These are phyloP conservation scores for Pseudohalonectria lignicola DNA, from an alignment of 2,329 filamentous ascomycete genomes.

Conservation along the genomic window DNA sequence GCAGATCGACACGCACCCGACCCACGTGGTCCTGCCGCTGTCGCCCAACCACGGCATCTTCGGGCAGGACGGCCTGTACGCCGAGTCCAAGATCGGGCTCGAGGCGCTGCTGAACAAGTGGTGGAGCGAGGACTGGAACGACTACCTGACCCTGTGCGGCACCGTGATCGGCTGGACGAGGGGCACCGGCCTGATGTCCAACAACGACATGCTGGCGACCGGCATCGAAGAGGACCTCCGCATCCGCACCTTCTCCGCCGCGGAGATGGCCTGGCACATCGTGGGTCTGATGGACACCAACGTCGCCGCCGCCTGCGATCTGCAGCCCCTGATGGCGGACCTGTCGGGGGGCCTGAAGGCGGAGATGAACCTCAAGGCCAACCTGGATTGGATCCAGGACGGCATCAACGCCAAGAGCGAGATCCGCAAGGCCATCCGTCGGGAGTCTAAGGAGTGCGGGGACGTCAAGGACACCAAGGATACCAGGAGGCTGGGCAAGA, in stretches of 20 bases:
- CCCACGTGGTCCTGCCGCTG: conserved; percentile 21
- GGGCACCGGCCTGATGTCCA: conserved; percentile 68
- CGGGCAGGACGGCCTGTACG: conserved; percentile 32
- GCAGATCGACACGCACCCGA: conserved; percentile 6
- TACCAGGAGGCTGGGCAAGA: conserved; percentile 4
- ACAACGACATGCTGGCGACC: conserved; percentile 26
- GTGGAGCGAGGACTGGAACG: conserved; percentile 95
- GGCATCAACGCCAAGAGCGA: conserved; percentile 10
- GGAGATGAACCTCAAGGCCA: conserved; percentile 15
- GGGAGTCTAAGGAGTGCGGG: too few relatives aligned
- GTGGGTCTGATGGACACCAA: conserved; percentile 18
- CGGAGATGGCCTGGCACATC: conserved; percentile 29
- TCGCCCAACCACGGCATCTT: conserved; percentile 26
- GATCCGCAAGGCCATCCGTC: too few relatives aligned
- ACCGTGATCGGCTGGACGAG: conserved; percentile 99
- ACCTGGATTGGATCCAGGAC: conserved; percentile 10
- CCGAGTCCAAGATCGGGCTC: conserved; percentile 91
- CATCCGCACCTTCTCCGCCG: conserved; percentile 24
- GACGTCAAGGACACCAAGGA: conserved; percentile 12
- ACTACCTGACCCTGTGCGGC: conserved; percentile 96
- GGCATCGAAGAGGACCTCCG: conserved; percentile 21
- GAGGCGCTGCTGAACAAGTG: conserved; percentile 98
- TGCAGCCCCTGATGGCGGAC: conserved; percentile 23
- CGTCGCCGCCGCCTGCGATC: conserved; percentile 18
- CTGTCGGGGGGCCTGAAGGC: conserved; percentile 23